phyloP scores from a whole-genome alignment of 2,329 filamentous ascomycete genomes.

The Colletotrichum brevisporum region DNA sequence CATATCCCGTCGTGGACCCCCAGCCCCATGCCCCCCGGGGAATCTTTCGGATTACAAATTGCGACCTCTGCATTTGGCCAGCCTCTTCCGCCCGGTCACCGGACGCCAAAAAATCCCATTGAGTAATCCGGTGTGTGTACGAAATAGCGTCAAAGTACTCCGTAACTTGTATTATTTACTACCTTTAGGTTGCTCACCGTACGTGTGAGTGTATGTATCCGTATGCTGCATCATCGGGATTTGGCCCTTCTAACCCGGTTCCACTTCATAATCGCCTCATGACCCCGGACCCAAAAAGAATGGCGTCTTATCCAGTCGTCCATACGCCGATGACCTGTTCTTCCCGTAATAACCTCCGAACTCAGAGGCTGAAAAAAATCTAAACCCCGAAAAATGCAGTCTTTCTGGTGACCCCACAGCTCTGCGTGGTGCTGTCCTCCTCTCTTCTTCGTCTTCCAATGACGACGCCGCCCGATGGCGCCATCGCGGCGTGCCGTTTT shows the following conservation, averaged over 20 bases:
- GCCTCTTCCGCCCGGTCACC: conserved; percentile 4
- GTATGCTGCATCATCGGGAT: conserved; percentile 26
- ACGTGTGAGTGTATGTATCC: not conserved
- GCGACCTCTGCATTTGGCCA: conserved; percentile 25
- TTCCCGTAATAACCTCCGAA: not conserved
- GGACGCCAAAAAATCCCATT: not conserved
- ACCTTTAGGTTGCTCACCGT: not conserved
- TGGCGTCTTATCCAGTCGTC: conserved; percentile 10
- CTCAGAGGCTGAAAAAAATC: not conserved
- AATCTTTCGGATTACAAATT: conserved; percentile 41
- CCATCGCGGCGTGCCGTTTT: conserved; percentile 28
- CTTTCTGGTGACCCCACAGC: conserved; percentile 2
- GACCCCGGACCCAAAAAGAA: not conserved
- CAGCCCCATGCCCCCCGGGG: conserved; percentile 30
- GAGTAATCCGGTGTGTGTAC: no score
- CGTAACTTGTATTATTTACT: conserved; percentile 20
- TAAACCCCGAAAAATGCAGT: conserved; percentile 9
- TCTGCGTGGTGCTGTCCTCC: not conserved
- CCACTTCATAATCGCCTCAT: conserved; percentile 16
- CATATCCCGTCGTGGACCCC: conserved; percentile 35
- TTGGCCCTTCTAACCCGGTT: conserved; percentile 16
- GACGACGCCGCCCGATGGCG: conserved; percentile 31
- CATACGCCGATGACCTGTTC: conserved; percentile 26
- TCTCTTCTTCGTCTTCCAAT: conserved; percentile 18
- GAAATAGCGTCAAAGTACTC: not conserved